phyloP scores from a whole-genome alignment of 352 stramenopile species.

The Plasmopara muralis region DNA sequence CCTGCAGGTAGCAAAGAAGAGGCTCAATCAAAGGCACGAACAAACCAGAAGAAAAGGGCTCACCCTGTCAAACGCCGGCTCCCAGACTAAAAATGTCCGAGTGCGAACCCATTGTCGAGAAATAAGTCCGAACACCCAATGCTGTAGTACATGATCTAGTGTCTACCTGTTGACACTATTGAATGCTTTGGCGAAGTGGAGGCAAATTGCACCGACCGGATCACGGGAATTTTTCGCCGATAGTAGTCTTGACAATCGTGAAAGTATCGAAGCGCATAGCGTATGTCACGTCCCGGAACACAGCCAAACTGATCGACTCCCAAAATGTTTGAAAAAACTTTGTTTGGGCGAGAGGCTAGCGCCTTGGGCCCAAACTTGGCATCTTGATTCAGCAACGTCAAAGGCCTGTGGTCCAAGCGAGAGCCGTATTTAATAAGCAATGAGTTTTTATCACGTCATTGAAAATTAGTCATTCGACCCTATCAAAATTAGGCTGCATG shows the following conservation, averaged over 20 bases:
- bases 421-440: neutral
- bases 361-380: conserved; percentile 1
- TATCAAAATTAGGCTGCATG: neutral
- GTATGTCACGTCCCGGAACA: neutral
- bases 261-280: neutral
- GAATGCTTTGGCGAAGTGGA: conserved; percentile 4
- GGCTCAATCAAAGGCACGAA: conserved; percentile 1
- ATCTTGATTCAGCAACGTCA: conserved; percentile 1
- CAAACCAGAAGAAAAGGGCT: neutral
- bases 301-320: neutral
- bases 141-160: neutral
- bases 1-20: neutral
- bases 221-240: neutral
- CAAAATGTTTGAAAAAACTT: neutral
- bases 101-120: neutral
- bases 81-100: neutral
- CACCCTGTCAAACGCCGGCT: neutral
- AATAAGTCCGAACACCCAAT: neutral
- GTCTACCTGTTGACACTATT: conserved; percentile 6
- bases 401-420: neutral
- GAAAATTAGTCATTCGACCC: neutral
- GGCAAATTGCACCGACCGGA: neutral
- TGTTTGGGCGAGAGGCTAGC: neutral
- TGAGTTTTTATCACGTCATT: neutral
- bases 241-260: neutral